A percentile compares a stretch with the other conserved stretches of the same genome.
These are phyloP conservation scores for Claviceps citrina DNA, from an alignment of 2,329 filamentous ascomycete genomes.

Conservation along the genomic window DNA sequence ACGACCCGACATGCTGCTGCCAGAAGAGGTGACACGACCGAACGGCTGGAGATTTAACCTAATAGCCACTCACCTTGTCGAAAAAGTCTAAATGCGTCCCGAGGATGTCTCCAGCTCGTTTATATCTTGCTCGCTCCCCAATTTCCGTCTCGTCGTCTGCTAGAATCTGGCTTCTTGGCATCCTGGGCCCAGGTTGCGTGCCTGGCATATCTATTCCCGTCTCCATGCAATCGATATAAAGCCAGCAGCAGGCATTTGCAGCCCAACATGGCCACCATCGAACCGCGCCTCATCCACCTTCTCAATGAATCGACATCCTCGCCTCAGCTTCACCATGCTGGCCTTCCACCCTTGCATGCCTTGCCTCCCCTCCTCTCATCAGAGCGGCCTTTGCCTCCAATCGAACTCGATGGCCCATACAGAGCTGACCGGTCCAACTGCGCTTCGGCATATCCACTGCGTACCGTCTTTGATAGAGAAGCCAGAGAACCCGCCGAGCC, in stretches of 20 bases:
- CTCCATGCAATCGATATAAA: constrained; percentile 4
- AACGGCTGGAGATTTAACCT: constrained; percentile 1
- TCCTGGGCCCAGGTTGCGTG: not conserved
- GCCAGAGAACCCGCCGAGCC: constrained; percentile 18
- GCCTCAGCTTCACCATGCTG: constrained; percentile 32
- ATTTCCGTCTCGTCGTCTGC: not conserved
- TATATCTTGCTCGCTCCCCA: not conserved
- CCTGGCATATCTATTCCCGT: not conserved
- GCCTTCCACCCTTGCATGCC: constrained; percentile 40
- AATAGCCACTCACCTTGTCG: constrained; percentile 2
- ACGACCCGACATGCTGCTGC: constrained; percentile 1
- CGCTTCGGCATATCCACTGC: constrained; percentile 21
- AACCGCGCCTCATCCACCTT: constrained; percentile 50
- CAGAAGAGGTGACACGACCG: constrained; percentile 5
- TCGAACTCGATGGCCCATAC: constrained; percentile 34
- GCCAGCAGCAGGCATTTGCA: constrained; percentile 1
- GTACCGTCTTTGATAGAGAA: constrained; percentile 26
- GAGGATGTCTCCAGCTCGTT: constrained; percentile 5
- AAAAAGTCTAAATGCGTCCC: constrained; percentile 4
- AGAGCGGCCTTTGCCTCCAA: constrained; percentile 33
- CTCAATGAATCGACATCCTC: constrained; percentile 39
- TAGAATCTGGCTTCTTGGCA: not conserved
- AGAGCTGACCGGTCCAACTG: constrained; percentile 21
- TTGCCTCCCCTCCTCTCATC: constrained; percentile 27
- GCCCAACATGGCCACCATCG: constrained; percentile 47